Evolutionary conservation across 2,329 filamentous ascomycete genomes (phyloP).

Genomic region (Massarina eburnea): DNA sequence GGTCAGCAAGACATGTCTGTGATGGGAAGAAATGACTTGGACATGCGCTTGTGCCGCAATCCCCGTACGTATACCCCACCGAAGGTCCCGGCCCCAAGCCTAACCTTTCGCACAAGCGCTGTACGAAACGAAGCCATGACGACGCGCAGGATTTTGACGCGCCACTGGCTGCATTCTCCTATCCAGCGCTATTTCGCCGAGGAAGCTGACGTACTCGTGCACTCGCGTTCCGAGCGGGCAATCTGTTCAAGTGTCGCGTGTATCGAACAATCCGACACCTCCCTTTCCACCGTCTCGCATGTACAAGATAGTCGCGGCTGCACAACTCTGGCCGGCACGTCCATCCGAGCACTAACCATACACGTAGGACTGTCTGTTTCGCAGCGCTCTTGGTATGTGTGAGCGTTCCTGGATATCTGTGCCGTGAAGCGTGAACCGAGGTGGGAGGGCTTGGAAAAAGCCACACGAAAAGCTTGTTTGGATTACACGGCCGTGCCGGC

Average conservation of each 20-base stretch:
- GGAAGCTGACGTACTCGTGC: background rate
- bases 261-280: no score
- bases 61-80: constrained; percentile 1
- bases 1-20: constrained; percentile 16
- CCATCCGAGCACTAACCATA: background rate
- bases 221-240: no score
- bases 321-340: no score
- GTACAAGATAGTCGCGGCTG: no score
- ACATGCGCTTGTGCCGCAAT: no score
- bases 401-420: background rate
- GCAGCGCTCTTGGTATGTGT: background rate
- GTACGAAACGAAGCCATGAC: constrained; percentile 8
- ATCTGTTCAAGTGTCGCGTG: constrained; percentile 1
- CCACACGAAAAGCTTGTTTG: background rate
- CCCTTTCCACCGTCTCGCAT: background rate
- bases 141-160: no score
- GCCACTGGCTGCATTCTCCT: no score
- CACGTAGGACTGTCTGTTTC: background rate
- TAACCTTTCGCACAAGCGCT: background rate
- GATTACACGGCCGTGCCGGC: no score
- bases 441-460: background rate
- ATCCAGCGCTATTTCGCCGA: background rate
- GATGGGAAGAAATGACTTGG: constrained; percentile 1
- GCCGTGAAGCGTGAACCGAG: background rate
- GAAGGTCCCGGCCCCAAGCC: background rate